Conservation (phyloP, 345 rosid genomes). For the Populus alba region DNA sequence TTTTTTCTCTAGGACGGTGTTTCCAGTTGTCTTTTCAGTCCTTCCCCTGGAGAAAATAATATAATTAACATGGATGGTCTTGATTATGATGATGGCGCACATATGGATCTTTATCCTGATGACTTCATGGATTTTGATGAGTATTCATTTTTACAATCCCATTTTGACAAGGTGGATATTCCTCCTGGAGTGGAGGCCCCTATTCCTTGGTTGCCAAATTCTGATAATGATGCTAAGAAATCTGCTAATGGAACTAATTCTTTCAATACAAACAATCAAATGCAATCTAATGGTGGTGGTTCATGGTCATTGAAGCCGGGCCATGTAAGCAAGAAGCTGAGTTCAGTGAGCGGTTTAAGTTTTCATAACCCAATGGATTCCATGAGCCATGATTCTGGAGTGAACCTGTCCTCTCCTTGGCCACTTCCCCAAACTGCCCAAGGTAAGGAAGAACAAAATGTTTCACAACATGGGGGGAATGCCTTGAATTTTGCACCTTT, state of each 20-base stretch:
- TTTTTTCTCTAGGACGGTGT: constrained; percentile 9
- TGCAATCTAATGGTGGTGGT: not conserved
- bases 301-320: constrained; percentile 15
- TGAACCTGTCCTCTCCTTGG: constrained; percentile 24
- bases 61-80: constrained; percentile 32
- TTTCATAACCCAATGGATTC: constrained; percentile 9
- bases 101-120: constrained; percentile 18
- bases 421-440: constrained; percentile 13
- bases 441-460: constrained; percentile 20
- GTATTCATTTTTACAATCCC: constrained; percentile 56
- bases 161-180: constrained; percentile 59
- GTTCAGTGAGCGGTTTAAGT: constrained; percentile 23
- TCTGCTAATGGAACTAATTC: constrained; percentile 24
- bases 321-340: constrained; percentile 18
- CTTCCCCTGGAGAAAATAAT: constrained; percentile 32
- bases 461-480: constrained; percentile 21
- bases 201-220: constrained; percentile 56
- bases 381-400: constrained; percentile 22
- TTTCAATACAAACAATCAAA: constrained; percentile 7
- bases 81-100: constrained; percentile 26
- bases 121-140: constrained; percentile 42
- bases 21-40: constrained; percentile 2
- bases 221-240: constrained; percentile 22
- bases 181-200: constrained; percentile 81
- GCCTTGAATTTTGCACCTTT: constrained; percentile 18